Base-by-base conservation (phyloP, 768 basidiomycete species). In the Leccinum disarticulatum region DNA sequence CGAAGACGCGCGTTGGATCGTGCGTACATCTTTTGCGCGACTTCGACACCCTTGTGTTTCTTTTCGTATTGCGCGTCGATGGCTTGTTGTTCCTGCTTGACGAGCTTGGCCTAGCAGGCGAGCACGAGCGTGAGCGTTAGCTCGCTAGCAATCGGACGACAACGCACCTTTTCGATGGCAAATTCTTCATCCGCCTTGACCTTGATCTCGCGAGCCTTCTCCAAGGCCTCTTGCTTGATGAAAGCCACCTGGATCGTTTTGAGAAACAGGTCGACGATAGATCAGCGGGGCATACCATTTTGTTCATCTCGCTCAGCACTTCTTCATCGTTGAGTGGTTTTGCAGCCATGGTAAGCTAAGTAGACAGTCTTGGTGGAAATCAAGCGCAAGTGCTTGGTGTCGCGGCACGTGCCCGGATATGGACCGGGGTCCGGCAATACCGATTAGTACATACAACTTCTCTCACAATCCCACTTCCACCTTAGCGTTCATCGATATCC, bases 141-240 rank as follows among this genome's bases (percentile, higher is more conserved):
- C 3, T 11, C 19, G 33, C 30, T 17, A 14, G 14, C 7, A 13
- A 35, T 27, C 14, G 27, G 52, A 50, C 33, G n/a, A 49, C 1
- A 8, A 5, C 1, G 52, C 28, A 87, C 95, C 85, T 99, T 99
- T 75, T 99, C 97, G 65, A 99, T 98, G 19, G 96, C 91, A 71
- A 98, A 98, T 77, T 99, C 96, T 74, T 98, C 95, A 62, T 99
- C 95, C 0, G 97, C 96, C 75, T 99, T 99, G 61, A 98, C 93
- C 64, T 84, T 88, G 61, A 99, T 95, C 77, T 99, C 97, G 8
- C 97, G 81, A 1, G 94, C 95, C 78, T 99, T 99, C 80, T 99
- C 96, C 64, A 92, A 75, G 4, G 96, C 25, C 3, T 25, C 25
- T 72, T 98, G 97, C 77, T 93, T 96, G 83, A 98, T 98, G 81